Evolutionary conservation across 352 stramenopile species (phyloP).

Genomic region (Phytophthora constricta): DNA sequence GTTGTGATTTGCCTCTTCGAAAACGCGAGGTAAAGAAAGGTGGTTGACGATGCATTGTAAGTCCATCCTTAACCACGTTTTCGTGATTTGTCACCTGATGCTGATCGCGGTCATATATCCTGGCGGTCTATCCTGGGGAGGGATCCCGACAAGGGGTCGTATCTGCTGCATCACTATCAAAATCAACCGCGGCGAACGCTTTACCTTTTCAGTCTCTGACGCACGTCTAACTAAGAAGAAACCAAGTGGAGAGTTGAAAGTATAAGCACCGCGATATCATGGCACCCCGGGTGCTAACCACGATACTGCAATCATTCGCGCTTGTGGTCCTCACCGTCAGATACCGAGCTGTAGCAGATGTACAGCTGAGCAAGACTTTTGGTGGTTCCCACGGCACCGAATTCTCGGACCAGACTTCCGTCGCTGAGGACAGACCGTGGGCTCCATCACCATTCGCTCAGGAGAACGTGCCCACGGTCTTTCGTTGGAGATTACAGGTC

Average conservation of each 20-base stretch:
- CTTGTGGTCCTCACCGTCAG: not conserved
- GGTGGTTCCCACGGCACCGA: constrained; percentile 13
- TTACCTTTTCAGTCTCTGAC: not conserved
- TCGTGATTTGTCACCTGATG: too few relatives aligned
- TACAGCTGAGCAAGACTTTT: constrained; percentile 17
- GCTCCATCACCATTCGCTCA: constrained; percentile 14
- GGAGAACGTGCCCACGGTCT: constrained; percentile 10
- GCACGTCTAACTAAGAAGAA: not conserved
- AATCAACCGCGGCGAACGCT: too few relatives aligned
- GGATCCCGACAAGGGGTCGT: too few relatives aligned
- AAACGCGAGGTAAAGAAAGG: too few relatives aligned
- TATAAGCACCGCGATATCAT: not conserved
- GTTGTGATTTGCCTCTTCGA: too few relatives aligned
- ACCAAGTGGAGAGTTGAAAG: not conserved
- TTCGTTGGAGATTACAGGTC: constrained; percentile 6
- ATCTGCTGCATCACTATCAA: too few relatives aligned
- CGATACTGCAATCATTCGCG: constrained; percentile 3
- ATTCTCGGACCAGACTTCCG: constrained; percentile 13
- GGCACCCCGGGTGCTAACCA: not conserved
- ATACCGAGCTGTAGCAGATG: too few relatives aligned
- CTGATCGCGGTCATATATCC: too few relatives aligned
- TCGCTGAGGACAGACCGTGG: constrained; percentile 4
- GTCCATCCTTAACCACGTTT: too few relatives aligned
- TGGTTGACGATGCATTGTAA: too few relatives aligned
- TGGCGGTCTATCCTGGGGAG: too few relatives aligned